These are phyloP conservation scores for Entrophospora sp. DNA, from an alignment of 192 early-diverging fungal species.

Conservation along the genomic window DNA sequence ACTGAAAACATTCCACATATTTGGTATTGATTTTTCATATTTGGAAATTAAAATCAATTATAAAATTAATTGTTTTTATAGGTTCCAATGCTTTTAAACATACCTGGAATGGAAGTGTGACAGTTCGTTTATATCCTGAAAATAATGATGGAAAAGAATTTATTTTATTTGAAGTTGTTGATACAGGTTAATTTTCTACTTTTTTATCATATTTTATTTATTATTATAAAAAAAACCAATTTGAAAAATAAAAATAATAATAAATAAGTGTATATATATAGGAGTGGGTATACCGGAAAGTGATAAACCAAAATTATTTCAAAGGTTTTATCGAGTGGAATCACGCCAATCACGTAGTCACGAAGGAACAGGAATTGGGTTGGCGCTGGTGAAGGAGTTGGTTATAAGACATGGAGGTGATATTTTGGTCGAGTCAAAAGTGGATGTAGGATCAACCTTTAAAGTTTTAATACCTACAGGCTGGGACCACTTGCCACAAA, in stretches of 20 bases:
- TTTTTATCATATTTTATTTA: neutral
- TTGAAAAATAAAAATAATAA: neutral
- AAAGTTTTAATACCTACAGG: constrained; percentile 42
- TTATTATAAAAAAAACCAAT: neutral
- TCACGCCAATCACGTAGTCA: constrained; percentile 40
- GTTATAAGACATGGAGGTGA: constrained; percentile 43
- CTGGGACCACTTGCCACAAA: constrained; percentile 32
- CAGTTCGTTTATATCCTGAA: constrained; percentile 37
- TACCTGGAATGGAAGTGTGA: constrained; percentile 39
- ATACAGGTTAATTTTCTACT: constrained; percentile 13
- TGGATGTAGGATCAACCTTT: constrained; percentile 43
- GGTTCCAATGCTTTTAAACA: constrained; percentile 40
- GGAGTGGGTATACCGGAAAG: constrained; percentile 46
- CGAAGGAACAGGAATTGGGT: constrained; percentile 54
- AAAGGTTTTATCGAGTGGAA: constrained; percentile 55
- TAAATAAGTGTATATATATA: constrained; percentile 20
- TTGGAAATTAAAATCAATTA: neutral
- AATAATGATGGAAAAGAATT: constrained; percentile 27
- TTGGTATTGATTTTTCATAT: neutral
- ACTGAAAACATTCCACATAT: neutral
- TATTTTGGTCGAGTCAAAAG: constrained; percentile 28
- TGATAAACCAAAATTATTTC: constrained; percentile 40
- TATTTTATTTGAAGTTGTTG: constrained; percentile 27
- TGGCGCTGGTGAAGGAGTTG: constrained; percentile 33
- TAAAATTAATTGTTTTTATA: neutral